Evolutionary conservation across 805 yeast species (phyloP), one percentile per base, ranked within the genome.

Genomic region (Blastobotrys peoriensis): DNA sequence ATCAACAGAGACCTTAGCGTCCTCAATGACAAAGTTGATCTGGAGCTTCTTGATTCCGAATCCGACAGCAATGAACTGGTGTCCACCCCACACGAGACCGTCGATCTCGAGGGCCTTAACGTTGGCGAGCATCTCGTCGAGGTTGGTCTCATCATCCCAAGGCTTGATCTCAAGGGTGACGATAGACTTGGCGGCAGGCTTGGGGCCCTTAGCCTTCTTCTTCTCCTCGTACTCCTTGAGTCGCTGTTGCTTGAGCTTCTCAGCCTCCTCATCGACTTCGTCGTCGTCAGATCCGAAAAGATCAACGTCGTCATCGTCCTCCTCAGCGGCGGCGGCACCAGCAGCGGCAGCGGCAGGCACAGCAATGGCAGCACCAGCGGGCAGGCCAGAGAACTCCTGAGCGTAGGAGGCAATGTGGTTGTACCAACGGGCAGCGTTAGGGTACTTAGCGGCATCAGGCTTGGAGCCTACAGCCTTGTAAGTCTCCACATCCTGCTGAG

Each of bases 21-120:
- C 99, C 81, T 93, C 98, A 60, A 93, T 83, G 68, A 93, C 98
- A 75, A 84, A 74, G 89, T 89, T 91, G 74, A 93, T 86, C 79
- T 93, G 98, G 70, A 93, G 82, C 81, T 93, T 93, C 85, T 86
- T 86, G 80, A 93, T 91, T 82, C 99, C 99, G 83, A 79, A 93
- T 73, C 98, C 99, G 65, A 93, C 94, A 67, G 96, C 93, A 62
- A 93, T 77, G 76, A 81, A 88, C 75, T 83, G 89, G 79, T 76
- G 83, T 64, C 89, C 96, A 86, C 99, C 99, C 98, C 98, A 93
- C 57, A 71, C 73, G 67, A 93, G 82, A 81, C 99, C 99, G 38
- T 93, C 98, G 74, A 70, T 71, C 68, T 80, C 86, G 61, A 91
- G 71, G 60, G 77, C 65, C 80, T 87, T 89, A 65, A 88, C 96